These are phyloP conservation scores for Pythium grandisporangium DNA, from an alignment of 352 stramenopile species.

Conservation along the genomic window DNA sequence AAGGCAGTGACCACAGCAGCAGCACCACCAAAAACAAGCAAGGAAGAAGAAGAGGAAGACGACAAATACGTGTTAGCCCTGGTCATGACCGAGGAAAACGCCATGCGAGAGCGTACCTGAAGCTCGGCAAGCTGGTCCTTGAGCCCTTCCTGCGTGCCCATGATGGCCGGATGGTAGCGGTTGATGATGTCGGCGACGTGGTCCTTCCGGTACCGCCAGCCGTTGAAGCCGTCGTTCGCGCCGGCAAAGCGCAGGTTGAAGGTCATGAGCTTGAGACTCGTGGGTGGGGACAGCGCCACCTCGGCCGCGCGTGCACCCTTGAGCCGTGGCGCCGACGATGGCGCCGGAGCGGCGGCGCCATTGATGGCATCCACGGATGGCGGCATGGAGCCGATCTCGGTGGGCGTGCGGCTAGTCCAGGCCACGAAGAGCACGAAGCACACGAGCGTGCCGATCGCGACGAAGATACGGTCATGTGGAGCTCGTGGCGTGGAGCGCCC, in stretches of 20 bases:
- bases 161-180: conserved; percentile 56
- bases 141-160: conserved; percentile 69
- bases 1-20: conserved; percentile 10
- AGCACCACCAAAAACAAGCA: neutral
- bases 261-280: conserved; percentile 74
- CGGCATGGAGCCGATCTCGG: conserved; percentile 1
- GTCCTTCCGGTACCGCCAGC: conserved; percentile 62
- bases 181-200: conserved; percentile 70
- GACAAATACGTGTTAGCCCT: no score
- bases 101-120: conserved; percentile 14
- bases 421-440: conserved; percentile 56
- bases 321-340: conserved; percentile 27
- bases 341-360: conserved; percentile 11
- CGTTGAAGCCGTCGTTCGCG: conserved; percentile 49
- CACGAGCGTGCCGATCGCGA: conserved; percentile 53
- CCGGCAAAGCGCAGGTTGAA: conserved; percentile 74
- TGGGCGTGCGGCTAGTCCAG: conserved; percentile 29
- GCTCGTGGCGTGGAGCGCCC: neutral
- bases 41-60: neutral
- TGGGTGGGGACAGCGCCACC: conserved; percentile 18
- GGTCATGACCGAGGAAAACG: no score
- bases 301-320: conserved; percentile 19
- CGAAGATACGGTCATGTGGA: conserved; percentile 40
- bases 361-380: conserved; percentile 12
- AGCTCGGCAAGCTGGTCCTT: conserved; percentile 59